phyloP scores from a whole-genome alignment of 2,329 filamentous ascomycete species.

The Colletotrichum sp. region DNA sequence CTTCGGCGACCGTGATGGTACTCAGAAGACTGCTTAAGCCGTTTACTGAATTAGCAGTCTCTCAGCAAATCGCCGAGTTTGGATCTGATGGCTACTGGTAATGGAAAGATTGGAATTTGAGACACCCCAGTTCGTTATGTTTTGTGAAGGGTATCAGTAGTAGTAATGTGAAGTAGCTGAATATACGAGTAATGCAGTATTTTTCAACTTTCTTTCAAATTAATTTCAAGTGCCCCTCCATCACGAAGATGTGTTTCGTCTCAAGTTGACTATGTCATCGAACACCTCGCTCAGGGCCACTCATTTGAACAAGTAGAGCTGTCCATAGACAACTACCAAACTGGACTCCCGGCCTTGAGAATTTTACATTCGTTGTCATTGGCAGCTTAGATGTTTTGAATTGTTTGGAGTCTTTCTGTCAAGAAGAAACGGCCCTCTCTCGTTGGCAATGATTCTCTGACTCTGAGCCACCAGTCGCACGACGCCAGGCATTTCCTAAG shows the following conservation, averaged over 20 bases:
- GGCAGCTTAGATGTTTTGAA: background rate
- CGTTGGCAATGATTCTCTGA: background rate
- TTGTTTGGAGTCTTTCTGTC: background rate
- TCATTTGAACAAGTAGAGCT: no score
- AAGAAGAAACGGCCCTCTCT: background rate
- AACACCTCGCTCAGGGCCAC: no score
- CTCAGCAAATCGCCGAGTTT: background rate
- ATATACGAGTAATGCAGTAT: background rate
- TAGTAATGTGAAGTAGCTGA: background rate
- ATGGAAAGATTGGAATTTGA: background rate
- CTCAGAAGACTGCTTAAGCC: background rate
- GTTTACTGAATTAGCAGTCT: background rate
- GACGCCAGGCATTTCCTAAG: background rate
- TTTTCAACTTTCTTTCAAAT: background rate
- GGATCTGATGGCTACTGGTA: background rate
- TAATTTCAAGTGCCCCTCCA: no score
- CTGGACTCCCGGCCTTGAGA: no score
- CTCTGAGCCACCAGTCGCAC: background rate
- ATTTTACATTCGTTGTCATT: no score
- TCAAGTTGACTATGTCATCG: no score
- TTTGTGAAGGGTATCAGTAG: background rate
- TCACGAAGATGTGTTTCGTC: no score
- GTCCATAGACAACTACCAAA: no score
- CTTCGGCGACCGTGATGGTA: background rate
- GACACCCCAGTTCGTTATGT: background rate